These are phyloP conservation scores for Ceratobasidium sp. DNA, from an alignment of 1,284 basidiomycete genomes.

Conservation along the genomic window DNA sequence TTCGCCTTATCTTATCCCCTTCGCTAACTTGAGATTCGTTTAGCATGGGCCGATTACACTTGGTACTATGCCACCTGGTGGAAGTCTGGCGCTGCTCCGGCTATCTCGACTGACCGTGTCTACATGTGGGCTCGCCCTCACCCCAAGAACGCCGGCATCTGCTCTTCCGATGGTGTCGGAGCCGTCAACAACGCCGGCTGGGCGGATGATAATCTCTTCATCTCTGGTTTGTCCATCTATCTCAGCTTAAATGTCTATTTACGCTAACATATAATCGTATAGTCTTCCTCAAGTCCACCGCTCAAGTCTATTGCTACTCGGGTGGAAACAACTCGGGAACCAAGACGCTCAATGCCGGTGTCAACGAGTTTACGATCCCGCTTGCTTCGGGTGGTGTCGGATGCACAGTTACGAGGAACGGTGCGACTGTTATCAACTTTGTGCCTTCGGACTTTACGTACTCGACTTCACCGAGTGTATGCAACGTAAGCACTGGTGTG, in stretches of 20 bases:
- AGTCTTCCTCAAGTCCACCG: slow-evolving; percentile 26
- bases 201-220: slow-evolving; percentile 20
- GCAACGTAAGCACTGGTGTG: slow-evolving; percentile 7
- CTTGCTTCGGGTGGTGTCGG: slow-evolving; percentile 30
- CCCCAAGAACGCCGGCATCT: slow-evolving; percentile 55
- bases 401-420: slow-evolving; percentile 24
- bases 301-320: slow-evolving; percentile 28
- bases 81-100: slow-evolving; percentile 42
- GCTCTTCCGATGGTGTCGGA: slow-evolving; percentile 5
- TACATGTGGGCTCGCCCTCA: slow-evolving; percentile 61
- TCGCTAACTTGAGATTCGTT: background rate
- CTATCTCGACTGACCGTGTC: slow-evolving; percentile 58
- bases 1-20: background rate
- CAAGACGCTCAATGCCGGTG: slow-evolving; percentile 23
- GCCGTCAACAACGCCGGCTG: slow-evolving; percentile 20
- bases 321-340: slow-evolving; percentile 30
- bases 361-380: slow-evolving; percentile 37
- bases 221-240: slow-evolving; percentile 11
- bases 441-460: slow-evolving; percentile 23
- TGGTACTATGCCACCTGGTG: slow-evolving; percentile 46
- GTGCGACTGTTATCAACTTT: slow-evolving; percentile 20
- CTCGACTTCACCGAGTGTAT: slow-evolving; percentile 19
- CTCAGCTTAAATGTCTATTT: background rate
- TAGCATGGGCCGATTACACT: slow-evolving; percentile 36
- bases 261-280: background rate